Percentiles rank a stretch among this genome's conserved stretches.
phyloP scores from a whole-genome alignment of 2,329 filamentous ascomycete species.

The Talaromyces sp. region DNA sequence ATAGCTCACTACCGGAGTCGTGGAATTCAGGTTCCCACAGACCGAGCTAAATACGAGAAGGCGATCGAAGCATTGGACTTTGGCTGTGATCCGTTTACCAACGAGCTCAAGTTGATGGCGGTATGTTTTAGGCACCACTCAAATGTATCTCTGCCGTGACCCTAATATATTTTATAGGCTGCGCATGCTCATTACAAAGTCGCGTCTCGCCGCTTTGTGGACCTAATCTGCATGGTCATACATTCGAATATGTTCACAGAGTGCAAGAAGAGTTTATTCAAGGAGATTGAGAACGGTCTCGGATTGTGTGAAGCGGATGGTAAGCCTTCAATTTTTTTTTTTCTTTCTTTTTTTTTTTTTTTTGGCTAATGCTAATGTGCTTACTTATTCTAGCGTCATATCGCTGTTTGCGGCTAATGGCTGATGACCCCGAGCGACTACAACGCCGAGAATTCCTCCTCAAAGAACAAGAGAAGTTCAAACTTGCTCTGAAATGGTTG shows the following conservation, averaged over 20 bases:
- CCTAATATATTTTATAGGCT: constrained; percentile 26
- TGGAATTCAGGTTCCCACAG: neutral
- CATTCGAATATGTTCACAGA: constrained; percentile 36
- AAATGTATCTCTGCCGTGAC: neutral
- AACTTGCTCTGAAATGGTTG: constrained; percentile 34
- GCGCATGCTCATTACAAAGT: constrained; percentile 40
- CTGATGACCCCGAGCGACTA: constrained; percentile 36
- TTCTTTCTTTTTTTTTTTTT: too few species aligned
- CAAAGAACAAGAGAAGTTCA: constrained; percentile 34
- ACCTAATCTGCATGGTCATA: constrained; percentile 38
- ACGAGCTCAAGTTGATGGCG: constrained; percentile 43
- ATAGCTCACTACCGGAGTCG: neutral
- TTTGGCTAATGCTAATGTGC: neutral
- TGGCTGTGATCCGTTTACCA: constrained; percentile 33
- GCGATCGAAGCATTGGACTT: constrained; percentile 20
- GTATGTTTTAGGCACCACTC: constrained; percentile 27
- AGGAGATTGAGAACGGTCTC: constrained; percentile 29
- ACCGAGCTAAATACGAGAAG: constrained; percentile 16
- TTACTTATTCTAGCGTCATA: constrained; percentile 29
- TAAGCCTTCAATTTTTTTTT: constrained; percentile 19
- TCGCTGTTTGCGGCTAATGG: constrained; percentile 36
- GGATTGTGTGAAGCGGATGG: constrained; percentile 32
- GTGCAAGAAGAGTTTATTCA: constrained; percentile 33
- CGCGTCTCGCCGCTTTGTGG: constrained; percentile 38
- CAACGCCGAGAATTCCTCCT: constrained; percentile 28